These are phyloP conservation scores for Blastobotrys muscicola DNA, from an alignment of 805 yeast genomes.

Conservation along the genomic window DNA sequence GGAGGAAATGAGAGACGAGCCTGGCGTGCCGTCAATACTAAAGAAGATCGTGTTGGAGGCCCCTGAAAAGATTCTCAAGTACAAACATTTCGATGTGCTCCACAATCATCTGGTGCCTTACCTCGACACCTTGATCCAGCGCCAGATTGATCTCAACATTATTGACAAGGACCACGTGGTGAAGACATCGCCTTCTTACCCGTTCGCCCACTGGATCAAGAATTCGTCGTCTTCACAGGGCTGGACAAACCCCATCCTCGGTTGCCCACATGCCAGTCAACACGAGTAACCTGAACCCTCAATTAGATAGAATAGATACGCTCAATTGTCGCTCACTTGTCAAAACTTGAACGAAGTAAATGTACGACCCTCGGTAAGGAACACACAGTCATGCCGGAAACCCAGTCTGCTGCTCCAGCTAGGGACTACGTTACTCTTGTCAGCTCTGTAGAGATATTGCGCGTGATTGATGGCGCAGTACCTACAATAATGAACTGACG, in stretches of 20 bases:
- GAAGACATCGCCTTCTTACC: slow-evolving; percentile 23
- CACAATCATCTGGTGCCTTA: slow-evolving; percentile 53
- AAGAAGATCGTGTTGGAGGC: slow-evolving; percentile 56
- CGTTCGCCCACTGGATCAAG: slow-evolving; percentile 48
- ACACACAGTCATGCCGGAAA: slow-evolving; percentile 25
- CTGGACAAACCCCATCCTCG: slow-evolving; percentile 29
- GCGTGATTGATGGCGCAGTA: slow-evolving; percentile 1
- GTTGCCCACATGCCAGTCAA: slow-evolving; percentile 8
- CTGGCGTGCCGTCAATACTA: slow-evolving; percentile 54
- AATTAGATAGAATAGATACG: neutral
- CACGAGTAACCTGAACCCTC: no score
- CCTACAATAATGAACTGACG: slow-evolving; percentile 19
- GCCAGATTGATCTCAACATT: slow-evolving; percentile 49
- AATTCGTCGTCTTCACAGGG: slow-evolving; percentile 32
- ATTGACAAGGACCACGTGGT: slow-evolving; percentile 25
- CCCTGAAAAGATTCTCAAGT: slow-evolving; percentile 54
- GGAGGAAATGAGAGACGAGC: slow-evolving; percentile 74
- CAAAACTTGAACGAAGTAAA: neutral
- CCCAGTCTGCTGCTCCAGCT: slow-evolving; percentile 28
- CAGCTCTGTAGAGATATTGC: slow-evolving; percentile 16
- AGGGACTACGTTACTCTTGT: slow-evolving; percentile 20
- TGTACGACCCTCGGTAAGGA: slow-evolving; percentile 32
- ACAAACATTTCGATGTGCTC: slow-evolving; percentile 50
- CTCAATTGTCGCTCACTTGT: neutral
- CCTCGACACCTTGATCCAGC: slow-evolving; percentile 44